Evolutionary conservation across 208 protist genomes (phyloP).

Genomic region (Angomonas deanei): DNA sequence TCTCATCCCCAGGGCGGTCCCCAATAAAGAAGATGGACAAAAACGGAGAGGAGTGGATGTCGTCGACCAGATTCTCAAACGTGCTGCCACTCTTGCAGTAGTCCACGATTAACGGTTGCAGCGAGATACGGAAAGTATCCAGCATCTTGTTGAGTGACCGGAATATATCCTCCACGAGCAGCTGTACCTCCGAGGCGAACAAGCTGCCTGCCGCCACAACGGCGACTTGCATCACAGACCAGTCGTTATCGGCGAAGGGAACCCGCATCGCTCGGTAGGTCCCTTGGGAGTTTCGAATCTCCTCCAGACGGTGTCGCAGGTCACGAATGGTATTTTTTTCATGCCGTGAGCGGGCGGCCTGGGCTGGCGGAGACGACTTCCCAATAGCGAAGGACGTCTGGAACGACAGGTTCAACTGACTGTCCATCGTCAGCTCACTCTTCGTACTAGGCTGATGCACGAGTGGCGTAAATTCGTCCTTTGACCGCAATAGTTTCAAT

Average conservation of each 20-base stretch:
- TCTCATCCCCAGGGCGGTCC: slow-evolving; percentile 67
- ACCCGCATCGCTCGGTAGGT: slow-evolving; percentile 2
- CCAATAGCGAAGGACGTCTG: not conserved
- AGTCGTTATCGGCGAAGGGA: slow-evolving; percentile 32
- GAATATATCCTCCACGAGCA: slow-evolving; percentile 55
- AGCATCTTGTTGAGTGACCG: slow-evolving; percentile 66
- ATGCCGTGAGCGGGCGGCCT: not conserved
- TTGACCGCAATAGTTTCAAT: not conserved
- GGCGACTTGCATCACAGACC: slow-evolving; percentile 72
- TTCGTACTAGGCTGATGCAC: no score
- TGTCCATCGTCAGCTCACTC: not conserved
- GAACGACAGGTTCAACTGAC: not conserved
- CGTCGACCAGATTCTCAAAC: slow-evolving; percentile 38
- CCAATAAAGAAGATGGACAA: slow-evolving; percentile 74
- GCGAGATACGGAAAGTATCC: slow-evolving; percentile 18
- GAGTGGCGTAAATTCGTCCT: not conserved
- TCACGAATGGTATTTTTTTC: not conserved
- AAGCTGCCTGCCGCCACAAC: slow-evolving; percentile 69
- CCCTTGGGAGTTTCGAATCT: not conserved
- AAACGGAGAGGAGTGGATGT: slow-evolving; percentile 51
- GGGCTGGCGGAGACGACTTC: not conserved
- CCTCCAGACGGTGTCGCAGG: not conserved
- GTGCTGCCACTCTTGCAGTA: slow-evolving; percentile 14
- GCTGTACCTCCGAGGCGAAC: slow-evolving; percentile 66
- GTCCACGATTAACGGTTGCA: slow-evolving; percentile 48